Conservation (phyloP, 2,329 filamentous ascomycete genomes). For the Aspergillus quadrilineatus region DNA sequence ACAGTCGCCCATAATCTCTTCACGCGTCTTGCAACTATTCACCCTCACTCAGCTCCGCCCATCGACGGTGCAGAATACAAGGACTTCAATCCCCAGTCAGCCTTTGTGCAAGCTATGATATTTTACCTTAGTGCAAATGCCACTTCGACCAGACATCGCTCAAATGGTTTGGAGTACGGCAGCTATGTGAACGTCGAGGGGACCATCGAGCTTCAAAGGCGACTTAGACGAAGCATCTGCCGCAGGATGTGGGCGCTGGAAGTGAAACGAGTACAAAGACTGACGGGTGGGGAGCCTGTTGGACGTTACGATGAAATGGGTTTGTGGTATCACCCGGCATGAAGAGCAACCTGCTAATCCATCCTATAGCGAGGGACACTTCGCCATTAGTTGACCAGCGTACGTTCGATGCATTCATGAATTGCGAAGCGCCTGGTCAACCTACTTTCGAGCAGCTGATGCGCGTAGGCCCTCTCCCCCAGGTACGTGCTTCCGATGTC, state of each 20-base stretch:
- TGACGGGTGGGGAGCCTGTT: constrained; percentile 39
- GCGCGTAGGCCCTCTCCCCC: constrained; percentile 40
- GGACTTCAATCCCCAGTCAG: constrained; percentile 44
- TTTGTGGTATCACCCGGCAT: constrained; percentile 13
- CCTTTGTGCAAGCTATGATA: constrained; percentile 40
- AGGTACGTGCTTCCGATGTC: constrained; percentile 26
- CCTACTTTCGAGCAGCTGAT: constrained; percentile 40
- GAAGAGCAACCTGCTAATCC: background rate
- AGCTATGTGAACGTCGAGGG: constrained; percentile 47
- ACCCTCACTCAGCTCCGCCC: constrained; percentile 44
- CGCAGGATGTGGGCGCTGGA: constrained; percentile 46
- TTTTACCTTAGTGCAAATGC: constrained; percentile 43
- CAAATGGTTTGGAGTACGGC: constrained; percentile 41
- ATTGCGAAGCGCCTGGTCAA: constrained; percentile 37
- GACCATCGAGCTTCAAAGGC: constrained; percentile 41
- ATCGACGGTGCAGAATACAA: constrained; percentile 41
- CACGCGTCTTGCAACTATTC: constrained; percentile 48
- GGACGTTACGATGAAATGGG: constrained; percentile 39
- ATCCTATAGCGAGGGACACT: constrained; percentile 30
- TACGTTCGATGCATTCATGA: constrained; percentile 41
- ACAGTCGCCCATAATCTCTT: constrained; percentile 49
- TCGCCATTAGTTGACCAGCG: constrained; percentile 36
- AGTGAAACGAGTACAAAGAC: constrained; percentile 40
- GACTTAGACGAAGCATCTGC: constrained; percentile 41
- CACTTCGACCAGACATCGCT: constrained; percentile 38